phyloP scores from a whole-genome alignment of 2,329 filamentous ascomycete genomes.

The Zymoseptoria brevis region DNA sequence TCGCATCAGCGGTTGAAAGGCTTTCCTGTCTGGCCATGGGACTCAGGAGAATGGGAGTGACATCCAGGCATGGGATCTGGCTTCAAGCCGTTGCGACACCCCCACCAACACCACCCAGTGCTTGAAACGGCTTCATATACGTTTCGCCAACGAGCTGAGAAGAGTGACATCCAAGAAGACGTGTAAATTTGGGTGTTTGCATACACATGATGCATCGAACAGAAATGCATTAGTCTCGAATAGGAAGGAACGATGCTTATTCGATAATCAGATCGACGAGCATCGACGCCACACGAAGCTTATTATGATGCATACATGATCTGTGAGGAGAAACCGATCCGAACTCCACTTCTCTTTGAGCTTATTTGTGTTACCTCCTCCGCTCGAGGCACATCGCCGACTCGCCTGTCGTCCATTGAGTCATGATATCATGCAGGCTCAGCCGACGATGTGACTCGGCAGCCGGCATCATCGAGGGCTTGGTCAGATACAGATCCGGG shows the following conservation, averaged over 20 bases:
- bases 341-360: not conserved
- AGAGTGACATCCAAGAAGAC: no score
- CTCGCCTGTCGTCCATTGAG: not conserved
- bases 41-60: not conserved
- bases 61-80: not conserved
- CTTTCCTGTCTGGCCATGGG: no score
- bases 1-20: not conserved
- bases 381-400: not conserved
- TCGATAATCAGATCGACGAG: not conserved
- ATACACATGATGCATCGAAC: not conserved
- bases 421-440: not conserved
- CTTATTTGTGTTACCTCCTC: not conserved
- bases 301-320: not conserved
- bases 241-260: not conserved
- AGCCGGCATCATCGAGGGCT: not conserved
- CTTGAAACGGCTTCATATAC: no score
- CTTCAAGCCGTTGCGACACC: no score
- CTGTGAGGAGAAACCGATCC: not conserved
- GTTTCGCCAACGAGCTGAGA: no score
- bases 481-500: not conserved
- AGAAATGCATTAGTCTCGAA: not conserved
- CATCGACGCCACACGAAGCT: not conserved
- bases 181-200: not conserved
- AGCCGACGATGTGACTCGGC: not conserved
- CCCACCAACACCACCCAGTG: no score